phyloP scores from a whole-genome alignment of 345 rosid genomes.

The Rhizophora apiculata region DNA sequence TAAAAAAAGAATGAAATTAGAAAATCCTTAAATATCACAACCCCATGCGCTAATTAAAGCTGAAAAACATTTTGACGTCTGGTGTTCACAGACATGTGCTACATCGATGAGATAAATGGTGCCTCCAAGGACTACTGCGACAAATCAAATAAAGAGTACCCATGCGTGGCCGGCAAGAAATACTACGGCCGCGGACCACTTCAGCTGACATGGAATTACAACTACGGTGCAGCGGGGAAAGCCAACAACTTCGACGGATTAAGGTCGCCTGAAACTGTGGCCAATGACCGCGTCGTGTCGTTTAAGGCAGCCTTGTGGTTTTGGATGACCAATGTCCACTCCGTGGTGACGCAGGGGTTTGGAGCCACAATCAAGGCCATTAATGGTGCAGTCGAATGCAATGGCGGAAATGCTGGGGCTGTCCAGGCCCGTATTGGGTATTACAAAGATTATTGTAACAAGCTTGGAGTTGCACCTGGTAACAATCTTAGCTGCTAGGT shows the following conservation, averaged over 20 bases:
- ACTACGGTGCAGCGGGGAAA: conserved; percentile 45
- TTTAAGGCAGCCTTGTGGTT: conserved; percentile 47
- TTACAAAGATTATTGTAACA: conserved; percentile 37
- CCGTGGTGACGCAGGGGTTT: conserved; percentile 38
- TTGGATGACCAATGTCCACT: conserved; percentile 41
- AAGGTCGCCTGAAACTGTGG: conserved; percentile 39
- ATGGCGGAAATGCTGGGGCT: conserved; percentile 19
- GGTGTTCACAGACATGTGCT: conserved; percentile 49
- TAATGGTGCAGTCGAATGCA: conserved; percentile 40
- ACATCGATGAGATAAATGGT: conserved; percentile 54
- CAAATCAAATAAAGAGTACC: conserved; percentile 34
- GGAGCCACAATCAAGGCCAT: conserved; percentile 51
- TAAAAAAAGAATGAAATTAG: too few species aligned
- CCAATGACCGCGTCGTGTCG: conserved; percentile 33
- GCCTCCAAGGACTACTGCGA: conserved; percentile 48
- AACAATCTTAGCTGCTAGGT: conserved; percentile 36
- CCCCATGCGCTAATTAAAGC: too few species aligned
- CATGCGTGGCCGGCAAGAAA: conserved; percentile 44
- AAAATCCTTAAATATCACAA: too few species aligned
- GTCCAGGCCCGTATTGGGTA: conserved; percentile 36
- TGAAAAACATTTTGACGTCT: too few species aligned
- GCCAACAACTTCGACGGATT: conserved; percentile 37
- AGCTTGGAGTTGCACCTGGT: conserved; percentile 44
- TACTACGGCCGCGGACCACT: conserved; percentile 50
- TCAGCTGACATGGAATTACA: conserved; percentile 50